phyloP scores from a whole-genome alignment of 768 basidiomycete genomes.

The Tricholoma sp. region DNA sequence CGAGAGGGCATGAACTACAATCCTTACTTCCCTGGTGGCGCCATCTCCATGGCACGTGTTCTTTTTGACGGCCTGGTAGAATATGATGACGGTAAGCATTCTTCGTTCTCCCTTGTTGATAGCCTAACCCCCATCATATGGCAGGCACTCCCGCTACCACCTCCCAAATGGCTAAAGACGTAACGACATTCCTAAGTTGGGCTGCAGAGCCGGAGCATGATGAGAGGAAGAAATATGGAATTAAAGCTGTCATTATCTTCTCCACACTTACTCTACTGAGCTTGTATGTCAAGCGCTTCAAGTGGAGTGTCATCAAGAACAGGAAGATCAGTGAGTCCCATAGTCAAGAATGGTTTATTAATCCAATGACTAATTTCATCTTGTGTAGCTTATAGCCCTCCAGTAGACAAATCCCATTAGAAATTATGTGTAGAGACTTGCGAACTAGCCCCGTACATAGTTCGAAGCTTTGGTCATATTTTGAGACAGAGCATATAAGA shows the following conservation, averaged over 20 bases:
- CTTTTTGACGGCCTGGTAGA: slow-evolving; percentile 96
- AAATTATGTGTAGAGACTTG: slow-evolving; percentile 12
- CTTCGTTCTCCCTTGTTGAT: neutral
- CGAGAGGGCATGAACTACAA: slow-evolving; percentile 99
- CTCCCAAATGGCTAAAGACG: slow-evolving; percentile 99
- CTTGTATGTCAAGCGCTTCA: slow-evolving; percentile 92
- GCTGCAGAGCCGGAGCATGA: slow-evolving; percentile 98
- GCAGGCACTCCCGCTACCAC: slow-evolving; percentile 92
- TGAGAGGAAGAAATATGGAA: slow-evolving; percentile 92
- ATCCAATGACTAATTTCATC: slow-evolving; percentile 5
- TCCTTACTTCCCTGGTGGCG: slow-evolving; percentile 98
- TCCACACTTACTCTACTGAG: slow-evolving; percentile 76
- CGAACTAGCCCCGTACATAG: neutral
- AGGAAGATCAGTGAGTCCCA: slow-evolving; percentile 76
- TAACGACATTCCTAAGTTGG: slow-evolving; percentile 93
- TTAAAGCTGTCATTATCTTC: slow-evolving; percentile 94
- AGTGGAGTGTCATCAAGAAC: slow-evolving; percentile 90
- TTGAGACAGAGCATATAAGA: neutral
- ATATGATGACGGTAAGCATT: slow-evolving; percentile 79
- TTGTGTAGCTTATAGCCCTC: slow-evolving; percentile 55
- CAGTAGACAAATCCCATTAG: slow-evolving; percentile 53
- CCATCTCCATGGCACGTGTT: slow-evolving; percentile 97
- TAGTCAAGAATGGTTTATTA: neutral
- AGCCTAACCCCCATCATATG: neutral
- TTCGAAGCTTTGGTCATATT: neutral